phyloP scores from a whole-genome alignment of 2,329 filamentous ascomycete species.

The Fusarium sp. region DNA sequence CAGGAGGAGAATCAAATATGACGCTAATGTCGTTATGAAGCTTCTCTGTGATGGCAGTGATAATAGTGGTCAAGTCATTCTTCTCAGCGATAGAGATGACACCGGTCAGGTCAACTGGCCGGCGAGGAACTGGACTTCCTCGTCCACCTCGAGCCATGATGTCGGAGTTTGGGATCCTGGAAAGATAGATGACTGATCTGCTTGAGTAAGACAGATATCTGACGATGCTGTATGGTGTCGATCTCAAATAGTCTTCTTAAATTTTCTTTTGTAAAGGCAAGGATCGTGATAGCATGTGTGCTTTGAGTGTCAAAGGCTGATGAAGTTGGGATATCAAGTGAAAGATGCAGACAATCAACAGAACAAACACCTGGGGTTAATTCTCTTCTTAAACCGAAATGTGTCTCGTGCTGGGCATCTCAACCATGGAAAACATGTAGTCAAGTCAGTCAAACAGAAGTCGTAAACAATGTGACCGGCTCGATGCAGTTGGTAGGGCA shows the following conservation, averaged over 20 bases:
- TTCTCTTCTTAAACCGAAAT: not conserved
- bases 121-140: slow-evolving; percentile 48
- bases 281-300: not conserved
- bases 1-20: slow-evolving; percentile 60
- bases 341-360: not conserved
- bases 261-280: not conserved
- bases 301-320: not conserved
- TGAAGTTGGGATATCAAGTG: not conserved
- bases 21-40: slow-evolving; percentile 63
- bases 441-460: slow-evolving; percentile 6
- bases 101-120: slow-evolving; percentile 61
- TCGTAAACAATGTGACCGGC: slow-evolving; percentile 22
- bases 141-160: slow-evolving; percentile 54
- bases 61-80: slow-evolving; percentile 61
- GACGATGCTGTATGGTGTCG: not conserved
- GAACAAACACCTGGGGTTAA: not conserved
- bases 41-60: slow-evolving; percentile 62
- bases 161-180: not conserved
- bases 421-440: not conserved
- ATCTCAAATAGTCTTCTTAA: not conserved
- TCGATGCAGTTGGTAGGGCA: slow-evolving; percentile 7
- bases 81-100: slow-evolving; percentile 59
- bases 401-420: slow-evolving; percentile 1
- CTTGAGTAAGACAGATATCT: not conserved
- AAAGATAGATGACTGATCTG: not conserved